Evolutionary conservation across 2,329 filamentous ascomycete species (phyloP).

Genomic region (Pyricularia grisea): DNA sequence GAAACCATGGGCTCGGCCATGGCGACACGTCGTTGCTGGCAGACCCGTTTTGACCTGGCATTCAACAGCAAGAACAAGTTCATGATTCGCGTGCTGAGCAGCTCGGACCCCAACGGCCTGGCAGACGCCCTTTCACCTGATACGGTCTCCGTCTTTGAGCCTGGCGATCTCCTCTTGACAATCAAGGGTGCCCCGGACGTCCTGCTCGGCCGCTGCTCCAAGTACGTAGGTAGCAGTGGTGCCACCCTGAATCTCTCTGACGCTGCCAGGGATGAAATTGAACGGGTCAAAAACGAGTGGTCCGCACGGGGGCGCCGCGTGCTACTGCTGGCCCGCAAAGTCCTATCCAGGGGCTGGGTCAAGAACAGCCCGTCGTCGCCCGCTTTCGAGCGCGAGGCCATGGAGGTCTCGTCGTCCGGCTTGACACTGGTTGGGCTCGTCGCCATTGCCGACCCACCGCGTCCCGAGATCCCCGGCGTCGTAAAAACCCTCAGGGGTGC

Average conservation of each 20-base stretch:
- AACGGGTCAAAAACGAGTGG: conserved; percentile 57
- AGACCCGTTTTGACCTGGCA: conserved; percentile 55
- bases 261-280: conserved; percentile 34
- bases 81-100: conserved; percentile 56
- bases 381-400: conserved; percentile 48
- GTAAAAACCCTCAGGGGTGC: conserved; percentile 59
- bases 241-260: conserved; percentile 38
- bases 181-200: conserved; percentile 75
- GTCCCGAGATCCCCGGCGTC: conserved; percentile 60
- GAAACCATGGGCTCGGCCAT: conserved; percentile 53
- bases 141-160: conserved; percentile 23
- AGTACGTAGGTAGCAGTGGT: conserved; percentile 47
- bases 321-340: conserved; percentile 55
- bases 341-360: conserved; percentile 31
- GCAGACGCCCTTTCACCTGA: conserved; percentile 25
- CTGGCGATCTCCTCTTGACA: conserved; percentile 44
- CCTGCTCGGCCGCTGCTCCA: conserved; percentile 52
- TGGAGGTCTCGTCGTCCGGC: conserved; percentile 41
- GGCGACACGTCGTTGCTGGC: conserved; percentile 53
- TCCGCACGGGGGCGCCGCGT: conserved; percentile 60
- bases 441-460: conserved; percentile 69
- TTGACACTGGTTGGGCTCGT: conserved; percentile 66
- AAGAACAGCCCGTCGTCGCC: conserved; percentile 30
- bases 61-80: conserved; percentile 84
- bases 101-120: conserved; percentile 28